These are phyloP conservation scores for Russula griseocarnosa DNA, from an alignment of 768 basidiomycete genomes.

Conservation along the genomic window DNA sequence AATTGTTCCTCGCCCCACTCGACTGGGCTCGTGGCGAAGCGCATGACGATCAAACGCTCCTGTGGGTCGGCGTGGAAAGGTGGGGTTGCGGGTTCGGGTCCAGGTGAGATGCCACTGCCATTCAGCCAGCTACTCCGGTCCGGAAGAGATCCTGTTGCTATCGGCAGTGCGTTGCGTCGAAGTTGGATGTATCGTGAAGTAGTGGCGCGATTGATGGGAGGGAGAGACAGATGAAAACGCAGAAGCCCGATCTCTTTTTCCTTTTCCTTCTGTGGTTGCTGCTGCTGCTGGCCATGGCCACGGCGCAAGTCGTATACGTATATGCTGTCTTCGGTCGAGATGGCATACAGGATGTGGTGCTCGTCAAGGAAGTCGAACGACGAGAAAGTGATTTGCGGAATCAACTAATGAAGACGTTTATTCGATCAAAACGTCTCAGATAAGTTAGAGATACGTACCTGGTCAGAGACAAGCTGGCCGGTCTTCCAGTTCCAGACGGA, in stretches of 20 bases:
- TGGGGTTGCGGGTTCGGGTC: background rate
- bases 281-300: background rate
- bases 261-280: background rate
- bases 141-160: background rate
- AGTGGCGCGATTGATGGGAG: slow-evolving; percentile 2
- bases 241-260: background rate
- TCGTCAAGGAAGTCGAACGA: slow-evolving; percentile 23
- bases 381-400: slow-evolving; percentile 3
- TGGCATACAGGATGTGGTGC: slow-evolving; percentile 15
- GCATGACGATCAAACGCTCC: slow-evolving; percentile 11
- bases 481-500: slow-evolving; percentile 26
- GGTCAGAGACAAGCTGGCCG: slow-evolving; percentile 1
- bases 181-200: slow-evolving; percentile 15
- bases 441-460: background rate
- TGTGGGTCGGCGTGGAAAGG: slow-evolving; percentile 19
- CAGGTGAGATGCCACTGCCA: background rate
- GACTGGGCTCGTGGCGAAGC: slow-evolving; percentile 14
- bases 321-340: slow-evolving; percentile 6
- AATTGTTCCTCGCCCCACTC: slow-evolving; percentile 16
- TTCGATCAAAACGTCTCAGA: background rate
- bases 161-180: slow-evolving; percentile 16
- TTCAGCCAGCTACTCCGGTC: background rate
- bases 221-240: slow-evolving; percentile 14
- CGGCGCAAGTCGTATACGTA: slow-evolving; percentile 19
- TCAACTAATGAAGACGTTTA: background rate